Percentiles rank a stretch among this genome's conserved stretches.
Evolutionary conservation across 495 filamentous ascomycete species (phyloP).

Genomic region (Halenospora varia): DNA sequence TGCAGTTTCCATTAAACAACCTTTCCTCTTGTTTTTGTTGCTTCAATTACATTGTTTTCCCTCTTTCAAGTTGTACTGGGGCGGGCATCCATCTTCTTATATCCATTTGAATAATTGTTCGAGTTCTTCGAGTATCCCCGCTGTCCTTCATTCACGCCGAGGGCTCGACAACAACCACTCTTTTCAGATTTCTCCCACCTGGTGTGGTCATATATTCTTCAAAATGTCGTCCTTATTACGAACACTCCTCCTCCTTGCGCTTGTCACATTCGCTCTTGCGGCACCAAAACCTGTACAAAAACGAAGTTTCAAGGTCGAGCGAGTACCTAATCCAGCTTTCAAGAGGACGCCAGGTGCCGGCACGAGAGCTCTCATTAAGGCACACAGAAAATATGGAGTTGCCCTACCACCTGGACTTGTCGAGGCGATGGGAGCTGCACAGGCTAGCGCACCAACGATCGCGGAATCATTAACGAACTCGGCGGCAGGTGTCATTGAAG

Average conservation of each 20-base stretch:
- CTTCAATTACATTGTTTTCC: constrained; percentile 16
- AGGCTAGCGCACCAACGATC: constrained; percentile 6
- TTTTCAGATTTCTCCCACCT: constrained; percentile 19
- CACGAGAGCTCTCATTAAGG: constrained; percentile 48
- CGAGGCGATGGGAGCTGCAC: constrained; percentile 25
- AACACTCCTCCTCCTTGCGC: constrained; percentile 33
- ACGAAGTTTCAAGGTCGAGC: constrained; percentile 53
- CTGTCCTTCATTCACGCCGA: constrained; percentile 1
- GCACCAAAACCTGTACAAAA: constrained; percentile 13
- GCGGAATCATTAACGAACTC: too few species aligned
- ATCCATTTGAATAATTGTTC: constrained; percentile 4
- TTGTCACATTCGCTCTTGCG: constrained; percentile 37
- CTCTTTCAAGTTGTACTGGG: constrained; percentile 11
- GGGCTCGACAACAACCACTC: constrained; percentile 20
- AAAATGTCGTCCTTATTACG: constrained; percentile 35
- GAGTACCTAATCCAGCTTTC: constrained; percentile 49
- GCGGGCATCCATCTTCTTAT: constrained; percentile 16
- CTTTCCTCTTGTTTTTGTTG: constrained; percentile 9
- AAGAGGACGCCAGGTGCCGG: constrained; percentile 45
- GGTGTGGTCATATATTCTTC: constrained; percentile 15
- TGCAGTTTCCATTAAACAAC: constrained; percentile 25
- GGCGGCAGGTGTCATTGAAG: too few species aligned
- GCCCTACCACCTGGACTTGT: constrained; percentile 36
- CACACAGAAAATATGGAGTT: constrained; percentile 62
- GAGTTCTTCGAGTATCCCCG: neutral